A percentile compares a stretch with the other conserved stretches of the same genome.
Conservation (phyloP, 1,284 basidiomycete genomes). For the Sutorius eximius region DNA sequence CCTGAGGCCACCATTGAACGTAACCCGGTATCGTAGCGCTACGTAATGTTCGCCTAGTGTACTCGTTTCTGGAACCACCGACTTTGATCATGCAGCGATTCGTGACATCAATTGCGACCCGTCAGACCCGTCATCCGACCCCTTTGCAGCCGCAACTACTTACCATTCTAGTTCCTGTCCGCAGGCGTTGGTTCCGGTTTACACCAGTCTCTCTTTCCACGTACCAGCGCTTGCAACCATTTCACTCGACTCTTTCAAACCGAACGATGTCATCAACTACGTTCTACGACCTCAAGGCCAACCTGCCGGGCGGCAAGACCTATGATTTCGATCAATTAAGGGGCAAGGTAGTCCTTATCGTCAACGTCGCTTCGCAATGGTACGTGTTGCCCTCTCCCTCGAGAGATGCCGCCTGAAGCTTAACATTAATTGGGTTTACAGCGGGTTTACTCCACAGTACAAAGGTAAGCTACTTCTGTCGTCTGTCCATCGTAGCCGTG, state of each 20-base stretch:
- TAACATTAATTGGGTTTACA: slow-evolving; percentile 28
- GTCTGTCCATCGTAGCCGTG: background rate
- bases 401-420: background rate
- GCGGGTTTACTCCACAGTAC: slow-evolving; percentile 90
- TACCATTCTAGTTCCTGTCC: background rate
- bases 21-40: background rate
- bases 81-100: slow-evolving; percentile 11
- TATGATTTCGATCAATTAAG: slow-evolving; percentile 67
- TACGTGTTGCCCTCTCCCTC: slow-evolving; percentile 33
- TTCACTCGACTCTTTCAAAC: slow-evolving; percentile 15
- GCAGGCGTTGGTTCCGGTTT: background rate
- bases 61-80: background rate
- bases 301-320: slow-evolving; percentile 50
- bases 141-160: background rate
- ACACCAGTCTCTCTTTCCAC: background rate
- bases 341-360: slow-evolving; percentile 74
- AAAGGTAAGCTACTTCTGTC: slow-evolving; percentile 45
- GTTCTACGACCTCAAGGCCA: slow-evolving; percentile 67
- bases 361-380: slow-evolving; percentile 76
- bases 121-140: background rate
- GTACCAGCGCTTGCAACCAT: slow-evolving; percentile 11
- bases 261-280: slow-evolving; percentile 32
- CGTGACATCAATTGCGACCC: background rate
- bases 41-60: background rate
- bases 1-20: too few species aligned